Evolutionary conservation across 2,329 filamentous ascomycete genomes (phyloP).

Genomic region (Shiraia bambusicola): DNA sequence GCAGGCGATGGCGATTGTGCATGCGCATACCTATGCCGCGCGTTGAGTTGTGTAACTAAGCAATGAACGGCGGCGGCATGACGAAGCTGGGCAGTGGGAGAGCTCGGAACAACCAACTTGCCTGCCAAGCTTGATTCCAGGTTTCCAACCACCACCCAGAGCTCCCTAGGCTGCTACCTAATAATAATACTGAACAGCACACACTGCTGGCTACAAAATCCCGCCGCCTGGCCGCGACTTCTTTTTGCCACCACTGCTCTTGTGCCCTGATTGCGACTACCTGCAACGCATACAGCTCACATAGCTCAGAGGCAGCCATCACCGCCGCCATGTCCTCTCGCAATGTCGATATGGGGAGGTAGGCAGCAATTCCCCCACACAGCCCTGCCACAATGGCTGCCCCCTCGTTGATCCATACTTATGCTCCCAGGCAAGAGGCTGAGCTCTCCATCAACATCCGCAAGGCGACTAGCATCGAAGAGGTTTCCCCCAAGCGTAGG

Average conservation of each 20-base stretch:
- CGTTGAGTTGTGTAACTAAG: constrained; percentile 22
- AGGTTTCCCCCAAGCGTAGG: constrained; percentile 67
- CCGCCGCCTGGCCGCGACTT: constrained; percentile 15
- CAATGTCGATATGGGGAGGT: constrained; percentile 65
- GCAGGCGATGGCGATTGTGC: constrained; percentile 20
- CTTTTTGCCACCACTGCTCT: background rate
- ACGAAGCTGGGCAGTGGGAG: constrained; percentile 16
- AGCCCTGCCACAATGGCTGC: background rate
- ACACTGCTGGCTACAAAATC: constrained; percentile 9
- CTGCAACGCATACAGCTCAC: too few species aligned
- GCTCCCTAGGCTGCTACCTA: constrained; percentile 16
- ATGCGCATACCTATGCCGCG: constrained; percentile 37
- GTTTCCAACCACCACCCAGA: constrained; percentile 21
- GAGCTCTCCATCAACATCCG: constrained; percentile 67
- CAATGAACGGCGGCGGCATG: constrained; percentile 24
- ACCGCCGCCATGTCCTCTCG: constrained; percentile 44
- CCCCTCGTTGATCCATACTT: background rate
- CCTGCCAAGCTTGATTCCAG: constrained; percentile 23
- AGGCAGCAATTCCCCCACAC: constrained; percentile 24
- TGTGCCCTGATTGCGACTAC: constrained; percentile 8
- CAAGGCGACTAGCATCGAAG: constrained; percentile 67
- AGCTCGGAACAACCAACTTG: constrained; percentile 10
- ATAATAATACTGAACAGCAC: constrained; percentile 13
- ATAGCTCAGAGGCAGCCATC: constrained; percentile 11
- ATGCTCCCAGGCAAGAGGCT: constrained; percentile 56